Evolutionary conservation across 345 rosid species (phyloP), one percentile per base, ranked within the genome.

Genomic region (Salix caprea): DNA sequence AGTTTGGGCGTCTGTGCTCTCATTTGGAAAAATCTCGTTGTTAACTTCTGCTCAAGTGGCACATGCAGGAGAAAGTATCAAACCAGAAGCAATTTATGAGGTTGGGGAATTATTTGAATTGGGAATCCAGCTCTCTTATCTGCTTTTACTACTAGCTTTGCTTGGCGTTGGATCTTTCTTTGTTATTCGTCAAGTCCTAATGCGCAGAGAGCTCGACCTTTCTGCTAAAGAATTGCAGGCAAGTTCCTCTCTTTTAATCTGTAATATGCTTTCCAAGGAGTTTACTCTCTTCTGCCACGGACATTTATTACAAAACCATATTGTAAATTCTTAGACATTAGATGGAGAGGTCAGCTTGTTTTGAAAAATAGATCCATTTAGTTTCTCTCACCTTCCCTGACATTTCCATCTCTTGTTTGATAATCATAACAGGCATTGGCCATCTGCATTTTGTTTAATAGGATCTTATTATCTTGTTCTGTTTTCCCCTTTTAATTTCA

Each of bases 161-260:
- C 94, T 95, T 70, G 99, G 99, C 56, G 97, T 83, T 44, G 97
- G 97, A 64, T 87, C 93, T 74, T 93, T 91, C 84, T 93, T 85
- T 78, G 97, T 95, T 68, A 93, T 95, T 72, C 97, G 96, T 78
- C 99, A 93, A 84, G 99, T 93, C 77, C 92, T 93, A 82, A 93
- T 91, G 7, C 93, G 99, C 40, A 89, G 97, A 89, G 97, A 95
- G 82, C 99, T 95, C 64, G 99, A 93, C 84, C 99, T 93, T 78
- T 93, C 99, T 37, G 97, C 99, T 68, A 95, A 93, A 85, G 97
- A 93, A 60, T 80, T 95, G 86, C 97, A 95, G 96, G 99, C 90
- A 78, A 74, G 62, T 30, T 26, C 39, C 16, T 39, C 65, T 74
- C 37, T 71, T 39, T 13, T 48, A 61, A 32, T 67, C 18, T 42